These are phyloP conservation scores for Botrytis fragariae DNA, from an alignment of 2,329 filamentous ascomycete genomes.

Conservation along the genomic window DNA sequence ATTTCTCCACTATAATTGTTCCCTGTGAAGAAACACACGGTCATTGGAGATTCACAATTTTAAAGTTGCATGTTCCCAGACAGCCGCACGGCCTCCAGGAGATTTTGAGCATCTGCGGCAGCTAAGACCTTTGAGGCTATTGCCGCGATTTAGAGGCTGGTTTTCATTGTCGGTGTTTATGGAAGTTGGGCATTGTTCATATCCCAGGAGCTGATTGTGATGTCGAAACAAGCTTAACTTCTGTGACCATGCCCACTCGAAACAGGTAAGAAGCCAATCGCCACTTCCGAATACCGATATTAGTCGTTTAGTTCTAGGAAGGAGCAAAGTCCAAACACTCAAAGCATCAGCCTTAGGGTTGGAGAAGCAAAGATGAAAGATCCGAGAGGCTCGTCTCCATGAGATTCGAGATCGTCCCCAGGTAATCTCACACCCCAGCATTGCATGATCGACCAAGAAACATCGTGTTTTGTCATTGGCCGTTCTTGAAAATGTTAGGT, in stretches of 20 bases:
- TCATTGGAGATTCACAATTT: conserved; percentile 1
- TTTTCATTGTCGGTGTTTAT: neutral
- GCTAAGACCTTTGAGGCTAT: conserved; percentile 1
- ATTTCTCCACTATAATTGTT: neutral
- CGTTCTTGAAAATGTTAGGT: conserved; percentile 1
- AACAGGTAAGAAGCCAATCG: conserved; percentile 1
- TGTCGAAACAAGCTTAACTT: conserved; percentile 15
- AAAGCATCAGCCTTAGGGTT: conserved; percentile 15
- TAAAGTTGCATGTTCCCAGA: conserved; percentile 8
- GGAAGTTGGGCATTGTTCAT: neutral
- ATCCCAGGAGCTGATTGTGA: neutral
- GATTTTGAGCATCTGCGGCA: conserved; percentile 3
- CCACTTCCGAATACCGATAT: neutral
- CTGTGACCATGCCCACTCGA: neutral
- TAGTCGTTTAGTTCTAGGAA: neutral
- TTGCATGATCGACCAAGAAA: conserved; percentile 11
- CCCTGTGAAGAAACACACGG: neutral
- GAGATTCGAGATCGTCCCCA: neutral
- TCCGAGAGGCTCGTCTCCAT: conserved; percentile 2
- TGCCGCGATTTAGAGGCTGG: neutral
- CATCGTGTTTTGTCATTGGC: conserved; percentile 3
- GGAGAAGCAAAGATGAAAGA: conserved; percentile 15
- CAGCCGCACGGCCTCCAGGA: conserved; percentile 7
- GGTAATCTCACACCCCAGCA: neutral
- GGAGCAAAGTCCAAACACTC: conserved; percentile 8